Percentiles rank a stretch among this genome's conserved stretches.
These are phyloP conservation scores for Curvularia sp. DNA, from an alignment of 2,329 filamentous ascomycete genomes.

Conservation along the genomic window DNA sequence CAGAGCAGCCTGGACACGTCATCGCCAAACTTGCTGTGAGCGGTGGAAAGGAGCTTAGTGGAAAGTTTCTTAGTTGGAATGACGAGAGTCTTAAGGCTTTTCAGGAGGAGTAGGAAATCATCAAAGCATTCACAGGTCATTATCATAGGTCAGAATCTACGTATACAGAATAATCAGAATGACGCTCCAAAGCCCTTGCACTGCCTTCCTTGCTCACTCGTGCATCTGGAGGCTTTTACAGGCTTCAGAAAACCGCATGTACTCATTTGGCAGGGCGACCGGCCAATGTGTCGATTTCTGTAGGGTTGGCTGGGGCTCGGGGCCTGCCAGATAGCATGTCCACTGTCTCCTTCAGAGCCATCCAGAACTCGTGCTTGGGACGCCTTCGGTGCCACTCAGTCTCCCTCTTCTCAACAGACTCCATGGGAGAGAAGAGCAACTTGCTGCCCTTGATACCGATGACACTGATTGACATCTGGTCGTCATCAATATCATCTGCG, in stretches of 20 bases:
- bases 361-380: slow-evolving; percentile 86
- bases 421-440: slow-evolving; percentile 86
- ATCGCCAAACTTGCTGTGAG: slow-evolving; percentile 77
- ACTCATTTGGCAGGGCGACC: slow-evolving; percentile 25
- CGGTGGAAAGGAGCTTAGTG: slow-evolving; percentile 72
- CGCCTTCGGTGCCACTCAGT: slow-evolving; percentile 94
- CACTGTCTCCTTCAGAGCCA: slow-evolving; percentile 78
- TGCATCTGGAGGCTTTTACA: background rate
- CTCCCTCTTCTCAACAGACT: slow-evolving; percentile 77
- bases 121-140: slow-evolving; percentile 7
- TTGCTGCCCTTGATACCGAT: slow-evolving; percentile 92
- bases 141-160: slow-evolving; percentile 12
- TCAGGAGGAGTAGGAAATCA: slow-evolving; percentile 12
- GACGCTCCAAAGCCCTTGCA: background rate
- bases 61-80: slow-evolving; percentile 70
- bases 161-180: slow-evolving; percentile 13
- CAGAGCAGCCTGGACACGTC: slow-evolving; percentile 84
- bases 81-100: slow-evolving; percentile 38
- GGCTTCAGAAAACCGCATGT: background rate
- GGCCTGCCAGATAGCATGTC: slow-evolving; percentile 76
- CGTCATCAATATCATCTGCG: slow-evolving; percentile 72
- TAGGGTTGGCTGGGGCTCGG: slow-evolving; percentile 27
- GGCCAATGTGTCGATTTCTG: slow-evolving; percentile 30
- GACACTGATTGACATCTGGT: slow-evolving; percentile 77
- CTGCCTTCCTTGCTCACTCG: background rate